These are phyloP conservation scores for Canavalia gladiata DNA, from an alignment of 306 rosid species.

Conservation along the genomic window DNA sequence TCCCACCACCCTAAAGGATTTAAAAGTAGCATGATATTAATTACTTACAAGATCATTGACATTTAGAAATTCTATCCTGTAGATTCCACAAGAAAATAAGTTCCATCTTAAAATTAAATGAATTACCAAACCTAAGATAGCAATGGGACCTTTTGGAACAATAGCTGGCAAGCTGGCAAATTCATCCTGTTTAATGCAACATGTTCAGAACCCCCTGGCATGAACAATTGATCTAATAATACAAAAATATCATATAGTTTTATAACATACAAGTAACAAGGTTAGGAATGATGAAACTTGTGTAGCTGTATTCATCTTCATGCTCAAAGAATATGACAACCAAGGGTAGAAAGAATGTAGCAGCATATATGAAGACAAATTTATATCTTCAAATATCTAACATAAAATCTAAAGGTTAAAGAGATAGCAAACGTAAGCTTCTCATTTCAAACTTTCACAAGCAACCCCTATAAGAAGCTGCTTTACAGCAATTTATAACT, in stretches of 20 bases:
- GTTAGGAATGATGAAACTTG: conserved; percentile 6
- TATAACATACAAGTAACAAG: not conserved
- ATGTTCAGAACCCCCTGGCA: conserved; percentile 44
- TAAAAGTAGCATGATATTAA: conserved; percentile 42
- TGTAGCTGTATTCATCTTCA: conserved; percentile 28
- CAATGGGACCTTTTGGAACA: conserved; percentile 90
- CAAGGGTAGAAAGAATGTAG: not conserved
- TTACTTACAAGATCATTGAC: conserved; percentile 24
- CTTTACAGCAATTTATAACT: not conserved
- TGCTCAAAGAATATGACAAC: conserved; percentile 32
- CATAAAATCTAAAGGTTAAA: not conserved
- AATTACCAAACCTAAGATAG: conserved; percentile 92
- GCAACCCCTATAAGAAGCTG: not conserved
- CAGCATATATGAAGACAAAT: not conserved
- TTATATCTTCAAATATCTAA: not conserved
- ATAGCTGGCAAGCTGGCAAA: conserved; percentile 93
- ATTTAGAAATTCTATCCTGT: conserved; percentile 34
- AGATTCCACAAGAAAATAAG: conserved; percentile 32
- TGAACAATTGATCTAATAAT: conserved; percentile 10
- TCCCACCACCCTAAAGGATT: conserved; percentile 89
- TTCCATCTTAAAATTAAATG: conserved; percentile 37
- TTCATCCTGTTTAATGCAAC: conserved; percentile 75
- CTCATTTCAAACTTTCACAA: conserved; percentile 13
- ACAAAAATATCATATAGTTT: not conserved
- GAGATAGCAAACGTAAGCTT: not conserved